phyloP scores from a whole-genome alignment of 31 red algal species.

The Odonthalia washingtoniensis region DNA sequence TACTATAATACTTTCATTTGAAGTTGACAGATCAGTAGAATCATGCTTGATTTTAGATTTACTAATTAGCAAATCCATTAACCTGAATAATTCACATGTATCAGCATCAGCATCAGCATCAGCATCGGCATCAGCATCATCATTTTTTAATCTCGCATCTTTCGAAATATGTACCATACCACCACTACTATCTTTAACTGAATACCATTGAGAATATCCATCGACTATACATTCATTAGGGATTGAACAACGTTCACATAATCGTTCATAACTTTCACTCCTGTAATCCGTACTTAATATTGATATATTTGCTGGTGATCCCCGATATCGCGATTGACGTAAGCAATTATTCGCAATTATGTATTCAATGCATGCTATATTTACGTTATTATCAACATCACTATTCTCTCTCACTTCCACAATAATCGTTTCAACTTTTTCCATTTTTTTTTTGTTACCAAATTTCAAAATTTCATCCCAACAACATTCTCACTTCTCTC shows the following conservation, averaged over 20 bases:
- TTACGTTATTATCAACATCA: neutral
- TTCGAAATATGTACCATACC: neutral
- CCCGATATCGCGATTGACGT: neutral
- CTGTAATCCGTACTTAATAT: neutral
- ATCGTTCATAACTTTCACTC: neutral
- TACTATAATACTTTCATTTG: neutral
- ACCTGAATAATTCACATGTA: too few relatives aligned
- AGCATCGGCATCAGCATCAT: neutral
- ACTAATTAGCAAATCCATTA: neutral
- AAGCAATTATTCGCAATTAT: neutral
- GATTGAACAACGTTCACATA: slow-evolving; percentile 26
- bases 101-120: too few relatives aligned
- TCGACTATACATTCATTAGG: slow-evolving; percentile 8
- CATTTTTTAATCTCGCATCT: neutral
- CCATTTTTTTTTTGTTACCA: too few relatives aligned
- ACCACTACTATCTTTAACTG: neutral
- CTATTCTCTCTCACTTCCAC: neutral
- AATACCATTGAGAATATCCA: slow-evolving; percentile 46
- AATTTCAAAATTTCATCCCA: too few relatives aligned
- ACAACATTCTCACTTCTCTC: too few relatives aligned
- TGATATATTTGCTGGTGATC: neutral
- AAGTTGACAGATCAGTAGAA: neutral
- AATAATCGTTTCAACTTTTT: neutral
- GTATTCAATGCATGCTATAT: neutral
- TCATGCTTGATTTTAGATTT: neutral